A percentile compares a stretch with the other conserved stretches of the same genome.
These are phyloP conservation scores for Aspergillus transmontanensis DNA, from an alignment of 2,329 filamentous ascomycete genomes.

Conservation along the genomic window DNA sequence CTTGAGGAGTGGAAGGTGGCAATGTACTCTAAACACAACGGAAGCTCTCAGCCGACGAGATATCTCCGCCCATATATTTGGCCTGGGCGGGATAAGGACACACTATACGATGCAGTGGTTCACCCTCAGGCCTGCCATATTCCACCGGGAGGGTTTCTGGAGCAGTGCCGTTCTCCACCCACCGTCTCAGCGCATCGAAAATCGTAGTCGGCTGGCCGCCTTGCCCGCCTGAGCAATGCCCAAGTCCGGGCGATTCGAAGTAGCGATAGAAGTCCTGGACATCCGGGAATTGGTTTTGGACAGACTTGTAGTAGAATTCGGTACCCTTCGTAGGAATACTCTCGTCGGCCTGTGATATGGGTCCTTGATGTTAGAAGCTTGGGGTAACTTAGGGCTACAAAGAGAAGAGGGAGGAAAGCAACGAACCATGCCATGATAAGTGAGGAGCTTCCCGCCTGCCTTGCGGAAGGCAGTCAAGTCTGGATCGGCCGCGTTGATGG, in stretches of 20 bases:
- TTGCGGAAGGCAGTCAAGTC: conserved; percentile 39
- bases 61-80: background rate
- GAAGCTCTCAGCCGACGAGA: background rate
- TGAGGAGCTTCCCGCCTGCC: conserved; percentile 44
- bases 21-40: background rate
- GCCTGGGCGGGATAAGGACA: background rate
- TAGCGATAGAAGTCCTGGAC: conserved; percentile 36
- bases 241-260: conserved; percentile 40
- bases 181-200: conserved; percentile 6
- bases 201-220: conserved; percentile 15
- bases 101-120: background rate
- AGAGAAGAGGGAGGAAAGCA: conserved; percentile 10
- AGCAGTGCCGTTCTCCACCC: conserved; percentile 17
- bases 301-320: conserved; percentile 38
- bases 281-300: conserved; percentile 24
- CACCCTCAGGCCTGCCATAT: background rate
- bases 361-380: background rate
- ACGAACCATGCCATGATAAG: conserved; percentile 39
- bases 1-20: too few relatives aligned
- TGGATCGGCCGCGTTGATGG: conserved; percentile 38
- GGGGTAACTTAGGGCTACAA: background rate
- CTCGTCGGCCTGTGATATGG: too few relatives aligned
- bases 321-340: conserved; percentile 36
- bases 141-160: conserved; percentile 9
- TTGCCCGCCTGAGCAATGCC: conserved; percentile 33